Conservation (phyloP, 2,329 filamentous ascomycete species). For the Domatiomyces globalis region DNA sequence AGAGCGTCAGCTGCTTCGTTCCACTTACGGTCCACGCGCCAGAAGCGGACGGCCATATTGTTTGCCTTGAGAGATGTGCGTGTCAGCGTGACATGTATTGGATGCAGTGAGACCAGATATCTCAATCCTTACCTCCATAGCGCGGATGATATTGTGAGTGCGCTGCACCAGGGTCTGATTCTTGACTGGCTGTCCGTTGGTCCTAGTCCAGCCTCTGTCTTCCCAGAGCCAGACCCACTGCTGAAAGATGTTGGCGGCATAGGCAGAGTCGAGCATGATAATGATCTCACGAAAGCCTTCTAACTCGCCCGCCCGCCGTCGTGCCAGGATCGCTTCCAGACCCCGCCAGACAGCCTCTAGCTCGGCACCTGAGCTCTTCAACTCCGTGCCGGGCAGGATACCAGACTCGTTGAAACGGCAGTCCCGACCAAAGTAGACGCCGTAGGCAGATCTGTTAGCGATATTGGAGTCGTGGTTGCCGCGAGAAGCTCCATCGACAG, state of each 20-base stretch:
- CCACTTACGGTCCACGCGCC: slow-evolving; percentile 32
- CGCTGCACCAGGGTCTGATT: slow-evolving; percentile 41
- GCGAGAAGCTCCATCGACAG: slow-evolving; percentile 12
- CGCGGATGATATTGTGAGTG: slow-evolving; percentile 26
- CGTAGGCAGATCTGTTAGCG: slow-evolving; percentile 10
- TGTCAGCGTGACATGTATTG: no score
- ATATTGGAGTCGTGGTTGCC: slow-evolving; percentile 9
- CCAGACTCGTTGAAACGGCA: slow-evolving; percentile 11
- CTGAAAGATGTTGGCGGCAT: slow-evolving; percentile 36
- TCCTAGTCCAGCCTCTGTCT: slow-evolving; percentile 32
- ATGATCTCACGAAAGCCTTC: slow-evolving; percentile 30
- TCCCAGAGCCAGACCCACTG: slow-evolving; percentile 33
- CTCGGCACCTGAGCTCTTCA: slow-evolving; percentile 38
- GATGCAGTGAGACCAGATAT: no score
- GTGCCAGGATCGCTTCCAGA: slow-evolving; percentile 19
- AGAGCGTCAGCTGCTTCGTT: slow-evolving; percentile 32
- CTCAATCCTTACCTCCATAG: slow-evolving; percentile 21
- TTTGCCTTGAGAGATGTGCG: slow-evolving; percentile 1
- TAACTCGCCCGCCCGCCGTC: slow-evolving; percentile 9
- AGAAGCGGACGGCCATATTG: slow-evolving; percentile 31
- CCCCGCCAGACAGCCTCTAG: slow-evolving; percentile 41
- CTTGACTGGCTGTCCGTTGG: slow-evolving; percentile 25
- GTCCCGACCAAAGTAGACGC: slow-evolving; percentile 13
- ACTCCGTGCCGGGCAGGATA: slow-evolving; percentile 24
- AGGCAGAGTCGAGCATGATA: slow-evolving; percentile 42